Evolutionary conservation across 2,329 filamentous ascomycete species (phyloP).

Genomic region (Aquanectria penicillioides): DNA sequence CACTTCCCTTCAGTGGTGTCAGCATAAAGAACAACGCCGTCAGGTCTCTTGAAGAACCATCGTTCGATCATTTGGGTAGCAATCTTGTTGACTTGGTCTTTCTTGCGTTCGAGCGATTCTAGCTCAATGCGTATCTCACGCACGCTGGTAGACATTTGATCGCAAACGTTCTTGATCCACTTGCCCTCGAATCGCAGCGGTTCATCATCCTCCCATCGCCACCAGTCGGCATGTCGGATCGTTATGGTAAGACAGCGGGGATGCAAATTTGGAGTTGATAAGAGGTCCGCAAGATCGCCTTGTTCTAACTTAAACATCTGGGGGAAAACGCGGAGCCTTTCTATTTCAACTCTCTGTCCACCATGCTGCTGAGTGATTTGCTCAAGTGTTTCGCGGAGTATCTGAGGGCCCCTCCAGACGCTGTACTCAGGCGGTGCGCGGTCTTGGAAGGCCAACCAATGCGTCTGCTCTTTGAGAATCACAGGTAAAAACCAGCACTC

Average conservation of each 20-base stretch:
- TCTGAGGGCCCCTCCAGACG: background rate
- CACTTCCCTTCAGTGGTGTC: constrained; percentile 36
- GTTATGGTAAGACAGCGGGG: constrained; percentile 54
- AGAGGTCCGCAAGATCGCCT: constrained; percentile 37
- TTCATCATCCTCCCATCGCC: constrained; percentile 53
- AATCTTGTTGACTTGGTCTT: constrained; percentile 56
- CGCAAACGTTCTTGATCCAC: constrained; percentile 48
- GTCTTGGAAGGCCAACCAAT: constrained; percentile 47
- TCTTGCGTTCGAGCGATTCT: constrained; percentile 58
- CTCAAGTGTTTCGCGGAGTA: constrained; percentile 20
- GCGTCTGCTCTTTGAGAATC: constrained; percentile 49
- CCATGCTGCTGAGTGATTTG: constrained; percentile 35
- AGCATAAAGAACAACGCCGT: constrained; percentile 45
- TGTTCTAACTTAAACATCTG: constrained; percentile 53
- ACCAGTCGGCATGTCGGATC: constrained; percentile 61
- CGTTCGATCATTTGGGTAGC: constrained; percentile 38
- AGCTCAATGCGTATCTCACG: constrained; percentile 55
- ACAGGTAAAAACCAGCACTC: constrained; percentile 57
- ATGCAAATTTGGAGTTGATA: constrained; percentile 42
- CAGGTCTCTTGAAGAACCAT: constrained; percentile 42
- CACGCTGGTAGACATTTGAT: constrained; percentile 45
- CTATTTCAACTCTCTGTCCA: constrained; percentile 38
- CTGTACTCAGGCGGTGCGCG: constrained; percentile 45
- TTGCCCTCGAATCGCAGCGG: constrained; percentile 47
- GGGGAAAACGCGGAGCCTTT: constrained; percentile 52